These are phyloP conservation scores for Pseudogymnoascus verrucosus DNA, from an alignment of 2,329 filamentous ascomycete species.

Conservation along the genomic window DNA sequence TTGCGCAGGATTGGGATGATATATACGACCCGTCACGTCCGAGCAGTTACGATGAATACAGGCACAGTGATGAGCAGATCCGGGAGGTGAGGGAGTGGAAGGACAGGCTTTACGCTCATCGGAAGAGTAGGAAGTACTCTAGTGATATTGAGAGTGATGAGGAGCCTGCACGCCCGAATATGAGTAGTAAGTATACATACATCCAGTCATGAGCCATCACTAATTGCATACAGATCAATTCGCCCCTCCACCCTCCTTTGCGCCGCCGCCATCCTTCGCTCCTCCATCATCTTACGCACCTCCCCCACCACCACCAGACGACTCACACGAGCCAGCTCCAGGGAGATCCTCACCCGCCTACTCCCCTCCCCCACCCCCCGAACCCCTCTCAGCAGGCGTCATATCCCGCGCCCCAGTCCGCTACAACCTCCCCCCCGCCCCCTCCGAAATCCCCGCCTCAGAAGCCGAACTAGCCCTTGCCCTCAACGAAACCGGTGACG, in stretches of 20 bases:
- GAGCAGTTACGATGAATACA: constrained; percentile 78
- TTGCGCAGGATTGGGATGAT: constrained; percentile 74
- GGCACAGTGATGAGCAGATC: constrained; percentile 75
- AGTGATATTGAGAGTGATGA: constrained; percentile 38
- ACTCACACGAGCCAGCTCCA: constrained; percentile 41
- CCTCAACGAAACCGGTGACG: constrained; percentile 33
- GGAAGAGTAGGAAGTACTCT: constrained; percentile 40
- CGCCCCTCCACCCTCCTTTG: constrained; percentile 43
- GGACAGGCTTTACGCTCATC: constrained; percentile 66
- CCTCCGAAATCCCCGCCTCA: constrained; percentile 43
- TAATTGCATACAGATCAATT: constrained; percentile 41
- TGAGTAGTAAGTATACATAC: constrained; percentile 35
- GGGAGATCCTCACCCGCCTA: constrained; percentile 26
- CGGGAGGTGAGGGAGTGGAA: constrained; percentile 81
- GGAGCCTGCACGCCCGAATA: constrained; percentile 33
- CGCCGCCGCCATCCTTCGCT: constrained; percentile 35
- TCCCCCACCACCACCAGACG: constrained; percentile 38
- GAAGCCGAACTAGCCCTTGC: constrained; percentile 43
- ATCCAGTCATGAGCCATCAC: constrained; percentile 14
- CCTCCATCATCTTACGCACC: constrained; percentile 38
- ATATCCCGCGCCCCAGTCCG: constrained; percentile 74
- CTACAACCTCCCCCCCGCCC: constrained; percentile 51
- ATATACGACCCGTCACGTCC: constrained; percentile 79
- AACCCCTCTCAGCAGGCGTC: constrained; percentile 37
- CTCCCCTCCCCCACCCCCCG: constrained; percentile 27